Evolutionary conservation across 108 stramenopile species (phyloP).

Genomic region (Ochromonas danica): DNA sequence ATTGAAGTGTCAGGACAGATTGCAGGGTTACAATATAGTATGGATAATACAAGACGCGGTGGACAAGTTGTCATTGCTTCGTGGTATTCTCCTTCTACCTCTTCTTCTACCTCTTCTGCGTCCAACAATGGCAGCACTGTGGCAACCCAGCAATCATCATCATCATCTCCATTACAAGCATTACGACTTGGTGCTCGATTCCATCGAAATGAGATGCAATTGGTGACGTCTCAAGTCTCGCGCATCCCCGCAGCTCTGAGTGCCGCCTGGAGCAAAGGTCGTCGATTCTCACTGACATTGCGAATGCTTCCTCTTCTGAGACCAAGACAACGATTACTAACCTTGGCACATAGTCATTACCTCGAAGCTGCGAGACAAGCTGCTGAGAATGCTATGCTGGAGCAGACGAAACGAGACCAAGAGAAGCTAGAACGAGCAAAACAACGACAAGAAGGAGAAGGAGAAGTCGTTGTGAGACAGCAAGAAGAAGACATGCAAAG

Average conservation of each 20-base stretch:
- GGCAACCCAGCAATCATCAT: too few species aligned
- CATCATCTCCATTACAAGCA: too few species aligned
- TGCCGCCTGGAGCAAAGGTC: neutral
- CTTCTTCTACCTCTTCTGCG: too few species aligned
- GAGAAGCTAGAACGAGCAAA: too few species aligned
- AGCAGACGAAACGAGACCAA: too few species aligned
- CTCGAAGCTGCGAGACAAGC: too few species aligned
- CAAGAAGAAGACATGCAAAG: too few species aligned
- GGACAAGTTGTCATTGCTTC: neutral
- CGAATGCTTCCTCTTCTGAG: neutral
- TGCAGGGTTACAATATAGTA: neutral
- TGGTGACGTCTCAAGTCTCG: neutral
- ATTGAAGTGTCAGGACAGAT: neutral
- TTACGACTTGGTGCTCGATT: neutral
- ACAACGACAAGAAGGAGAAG: too few species aligned
- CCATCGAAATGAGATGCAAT: neutral
- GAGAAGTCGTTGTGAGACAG: too few species aligned
- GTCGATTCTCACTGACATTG: neutral
- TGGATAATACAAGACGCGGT: neutral
- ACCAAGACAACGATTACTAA: neutral
- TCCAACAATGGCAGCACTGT: too few species aligned
- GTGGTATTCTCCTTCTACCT: neutral
- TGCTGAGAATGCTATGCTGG: too few species aligned
- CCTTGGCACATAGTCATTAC: neutral
- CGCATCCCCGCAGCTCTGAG: neutral